Base-by-base conservation (phyloP, 1,284 basidiomycete genomes). In the Chondrostereum purpureum region DNA sequence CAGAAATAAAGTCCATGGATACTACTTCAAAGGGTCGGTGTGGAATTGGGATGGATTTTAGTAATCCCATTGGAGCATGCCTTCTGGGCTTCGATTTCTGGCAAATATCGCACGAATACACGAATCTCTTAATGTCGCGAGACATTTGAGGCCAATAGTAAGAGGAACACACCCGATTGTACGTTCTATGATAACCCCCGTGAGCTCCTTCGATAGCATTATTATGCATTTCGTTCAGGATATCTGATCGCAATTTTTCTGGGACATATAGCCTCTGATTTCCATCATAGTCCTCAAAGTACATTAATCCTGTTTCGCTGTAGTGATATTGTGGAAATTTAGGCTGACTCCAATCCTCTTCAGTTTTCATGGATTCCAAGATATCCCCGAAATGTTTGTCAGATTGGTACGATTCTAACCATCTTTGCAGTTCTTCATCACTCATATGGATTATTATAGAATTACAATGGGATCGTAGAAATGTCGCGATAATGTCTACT, bases 31-130 rank as follows among this genome's bases (percentile, higher is more conserved):
- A 40, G 6, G 39, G 39, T 16, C 58, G 49, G 0, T 24, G 36
- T 3, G 50, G 46, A 27, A 50, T 50, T 8, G 55, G 41, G 3
- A 59, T 58, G 0, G 51, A 51, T 21, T 47, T 33, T 2, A 58
- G 31, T 14, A 38, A 17, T 17, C 36, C 36, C 16, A 10, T 10
- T 38, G 36, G 36, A 12, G 11, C 36, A 17, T 38, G 36, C 18
- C 10, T 38, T 38, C 36, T 10, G 8, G 36, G 36, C 16, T 38
- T 38, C 8, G 36, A 38, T 38, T n/a, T n/a, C n/a, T n/a, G n/a
- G n/a, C n/a, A n/a, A n/a, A n/a, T n/a, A n/a, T n/a, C n/a, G n/a
- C n/a, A n/a, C n/a, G n/a, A n/a, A 12, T 18, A 5, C 5, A 6
- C 6, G 20, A 11, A 40, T 12, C 16, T 6, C 5, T 8, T 11